phyloP scores from a whole-genome alignment of 768 basidiomycete species.

The Mycena galopus region DNA sequence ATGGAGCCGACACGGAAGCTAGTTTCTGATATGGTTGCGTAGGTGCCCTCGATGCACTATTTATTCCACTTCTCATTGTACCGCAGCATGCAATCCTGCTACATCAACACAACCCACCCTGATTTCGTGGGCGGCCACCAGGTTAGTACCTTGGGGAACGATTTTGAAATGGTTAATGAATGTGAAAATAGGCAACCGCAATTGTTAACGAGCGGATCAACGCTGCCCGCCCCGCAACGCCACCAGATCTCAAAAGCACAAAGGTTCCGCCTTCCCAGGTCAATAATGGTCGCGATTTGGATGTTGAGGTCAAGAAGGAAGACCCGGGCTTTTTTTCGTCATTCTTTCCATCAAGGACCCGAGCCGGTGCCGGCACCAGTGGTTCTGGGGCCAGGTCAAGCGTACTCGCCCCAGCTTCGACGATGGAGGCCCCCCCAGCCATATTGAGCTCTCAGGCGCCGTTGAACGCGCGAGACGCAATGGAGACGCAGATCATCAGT shows the following conservation, averaged over 20 bases:
- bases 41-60: slow-evolving; percentile 47
- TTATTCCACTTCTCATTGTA: too few relatives aligned
- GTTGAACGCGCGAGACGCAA: slow-evolving; percentile 92
- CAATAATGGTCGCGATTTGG: slow-evolving; percentile 97
- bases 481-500: slow-evolving; percentile 99
- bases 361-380: slow-evolving; percentile 54
- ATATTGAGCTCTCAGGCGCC: slow-evolving; percentile 91
- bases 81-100: slow-evolving; percentile 45
- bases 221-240: slow-evolving; percentile 77
- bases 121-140: slow-evolving; percentile 98
- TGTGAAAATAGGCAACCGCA: slow-evolving; percentile 77
- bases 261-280: slow-evolving; percentile 71
- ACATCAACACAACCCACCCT: slow-evolving; percentile 98
- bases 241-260: slow-evolving; percentile 79
- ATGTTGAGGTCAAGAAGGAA: slow-evolving; percentile 90
- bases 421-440: slow-evolving; percentile 81
- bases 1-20: slow-evolving; percentile 97
- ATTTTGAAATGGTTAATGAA: not conserved
- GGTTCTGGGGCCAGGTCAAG: not conserved
- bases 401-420: slow-evolving; percentile 43
- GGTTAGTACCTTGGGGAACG: slow-evolving; percentile 47
- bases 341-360: slow-evolving; percentile 81
- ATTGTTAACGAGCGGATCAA: slow-evolving; percentile 87
- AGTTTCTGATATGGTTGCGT: slow-evolving; percentile 93
- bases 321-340: slow-evolving; percentile 95